phyloP scores from a whole-genome alignment of 2,329 filamentous ascomycete species.

The Scytalidium lignicola region DNA sequence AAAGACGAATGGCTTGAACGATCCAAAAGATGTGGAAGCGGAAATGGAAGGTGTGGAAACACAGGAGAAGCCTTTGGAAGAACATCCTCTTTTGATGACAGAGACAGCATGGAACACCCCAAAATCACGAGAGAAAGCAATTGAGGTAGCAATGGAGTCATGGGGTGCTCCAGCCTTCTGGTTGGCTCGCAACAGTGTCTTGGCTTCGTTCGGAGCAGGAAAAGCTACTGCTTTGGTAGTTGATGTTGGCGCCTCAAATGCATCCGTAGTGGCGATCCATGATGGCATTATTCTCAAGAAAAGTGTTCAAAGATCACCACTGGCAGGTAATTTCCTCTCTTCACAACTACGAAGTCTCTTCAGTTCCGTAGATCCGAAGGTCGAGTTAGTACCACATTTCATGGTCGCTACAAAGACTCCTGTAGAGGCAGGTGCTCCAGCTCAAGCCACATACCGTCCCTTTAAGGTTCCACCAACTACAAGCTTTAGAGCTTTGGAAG shows the following conservation, averaged over 20 bases:
- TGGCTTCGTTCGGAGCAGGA: conserved; percentile 86
- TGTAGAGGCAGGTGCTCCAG: conserved; percentile 78
- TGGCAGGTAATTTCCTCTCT: conserved; percentile 87
- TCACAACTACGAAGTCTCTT: conserved; percentile 81
- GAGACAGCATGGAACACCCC: conserved; percentile 88
- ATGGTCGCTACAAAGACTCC: conserved; percentile 81
- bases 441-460: conserved; percentile 69
- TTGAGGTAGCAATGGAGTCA: conserved; percentile 94
- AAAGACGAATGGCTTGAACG: conserved; percentile 72
- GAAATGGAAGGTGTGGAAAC: conserved; percentile 54
- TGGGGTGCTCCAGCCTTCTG: conserved; percentile 97
- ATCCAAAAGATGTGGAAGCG: conserved; percentile 52
- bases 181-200: conserved; percentile 80
- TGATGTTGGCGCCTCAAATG: conserved; percentile 83
- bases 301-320: conserved; percentile 76
- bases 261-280: conserved; percentile 84
- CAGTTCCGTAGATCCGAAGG: conserved; percentile 60
- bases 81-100: conserved; percentile 88
- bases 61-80: conserved; percentile 72
- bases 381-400: conserved; percentile 78
- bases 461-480: conserved; percentile 58
- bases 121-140: conserved; percentile 87
- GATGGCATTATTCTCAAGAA: conserved; percentile 94
- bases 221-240: conserved; percentile 91
- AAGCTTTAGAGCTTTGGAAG: conserved; percentile 78